phyloP scores from a whole-genome alignment of 306 rosid genomes.

The Dalbergia oliveri region DNA sequence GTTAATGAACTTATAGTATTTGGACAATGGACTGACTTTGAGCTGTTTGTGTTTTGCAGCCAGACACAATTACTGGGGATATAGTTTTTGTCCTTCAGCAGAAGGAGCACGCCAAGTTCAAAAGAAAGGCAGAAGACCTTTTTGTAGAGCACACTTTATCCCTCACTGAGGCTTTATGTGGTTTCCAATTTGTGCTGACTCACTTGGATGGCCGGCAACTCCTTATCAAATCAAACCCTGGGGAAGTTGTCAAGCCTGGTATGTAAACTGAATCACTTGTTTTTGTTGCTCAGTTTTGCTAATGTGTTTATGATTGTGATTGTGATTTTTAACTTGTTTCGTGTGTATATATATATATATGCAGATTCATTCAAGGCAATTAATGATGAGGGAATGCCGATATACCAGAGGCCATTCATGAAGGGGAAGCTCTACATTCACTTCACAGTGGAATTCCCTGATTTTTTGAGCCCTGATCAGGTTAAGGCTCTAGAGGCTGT shows the following conservation, averaged over 20 bases:
- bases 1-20: neutral
- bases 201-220: constrained; percentile 92
- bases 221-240: constrained; percentile 89
- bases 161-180: constrained; percentile 90
- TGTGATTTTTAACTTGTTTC: neutral
- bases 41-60: constrained; percentile 62
- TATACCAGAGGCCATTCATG: constrained; percentile 93
- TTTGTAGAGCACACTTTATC: constrained; percentile 82
- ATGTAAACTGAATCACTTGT: constrained; percentile 17
- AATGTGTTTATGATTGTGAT: neutral
- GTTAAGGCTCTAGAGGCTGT: constrained; percentile 67
- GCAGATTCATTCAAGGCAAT: constrained; percentile 89
- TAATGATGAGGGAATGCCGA: constrained; percentile 93
- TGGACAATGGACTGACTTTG: constrained; percentile 24
- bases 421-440: constrained; percentile 93
- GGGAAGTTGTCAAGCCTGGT: constrained; percentile 97
- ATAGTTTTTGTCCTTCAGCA: constrained; percentile 92
- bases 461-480: constrained; percentile 67
- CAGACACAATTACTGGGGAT: constrained; percentile 94
- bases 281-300: neutral
- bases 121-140: constrained; percentile 83
- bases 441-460: constrained; percentile 90
- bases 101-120: constrained; percentile 93
- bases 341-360: neutral
- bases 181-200: constrained; percentile 82